Conservation (phyloP, 371 early-diverging fungal genomes). For the Mortierella sp. region DNA sequence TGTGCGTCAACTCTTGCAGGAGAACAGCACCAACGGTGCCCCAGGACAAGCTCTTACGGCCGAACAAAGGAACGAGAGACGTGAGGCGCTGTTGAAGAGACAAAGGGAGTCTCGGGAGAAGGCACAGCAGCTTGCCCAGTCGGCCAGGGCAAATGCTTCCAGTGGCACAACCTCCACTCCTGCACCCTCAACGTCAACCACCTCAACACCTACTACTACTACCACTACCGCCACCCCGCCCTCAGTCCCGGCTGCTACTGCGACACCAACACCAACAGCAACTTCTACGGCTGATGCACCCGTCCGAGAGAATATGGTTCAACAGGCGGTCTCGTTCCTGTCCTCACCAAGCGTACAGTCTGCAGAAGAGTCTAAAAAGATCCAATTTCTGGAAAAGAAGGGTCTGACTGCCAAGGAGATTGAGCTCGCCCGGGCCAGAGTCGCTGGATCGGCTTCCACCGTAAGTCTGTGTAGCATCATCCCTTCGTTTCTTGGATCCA, state of each 20-base stretch:
- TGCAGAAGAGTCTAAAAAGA: conserved; percentile 67
- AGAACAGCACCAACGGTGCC: conserved; percentile 1
- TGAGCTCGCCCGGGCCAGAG: conserved; percentile 61
- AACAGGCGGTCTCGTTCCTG: conserved; percentile 66
- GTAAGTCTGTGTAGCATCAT: conserved; percentile 12
- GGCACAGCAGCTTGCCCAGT: conserved; percentile 47
- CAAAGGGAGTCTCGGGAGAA: conserved; percentile 43
- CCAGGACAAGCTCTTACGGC: conserved; percentile 41
- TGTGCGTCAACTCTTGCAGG: conserved; percentile 33
- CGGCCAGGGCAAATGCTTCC: conserved; percentile 42
- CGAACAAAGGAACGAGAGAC: conserved; percentile 49
- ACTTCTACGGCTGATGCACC: conserved; percentile 28
- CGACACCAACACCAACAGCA: conserved; percentile 3
- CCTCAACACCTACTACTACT: background rate
- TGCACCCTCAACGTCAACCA: background rate
- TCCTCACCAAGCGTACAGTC: conserved; percentile 67
- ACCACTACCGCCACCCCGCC: conserved; percentile 6
- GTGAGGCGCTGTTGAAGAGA: conserved; percentile 43
- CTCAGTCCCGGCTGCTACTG: background rate
- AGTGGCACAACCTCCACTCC: background rate
- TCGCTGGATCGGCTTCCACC: conserved; percentile 15
- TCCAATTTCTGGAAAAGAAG: conserved; percentile 70
- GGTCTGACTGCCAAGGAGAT: conserved; percentile 69
- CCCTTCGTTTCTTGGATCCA: no score
- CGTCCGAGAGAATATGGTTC: conserved; percentile 65